Evolutionary conservation across 495 filamentous ascomycete genomes (phyloP).

Genomic region (Aspergillus ellipticus): DNA sequence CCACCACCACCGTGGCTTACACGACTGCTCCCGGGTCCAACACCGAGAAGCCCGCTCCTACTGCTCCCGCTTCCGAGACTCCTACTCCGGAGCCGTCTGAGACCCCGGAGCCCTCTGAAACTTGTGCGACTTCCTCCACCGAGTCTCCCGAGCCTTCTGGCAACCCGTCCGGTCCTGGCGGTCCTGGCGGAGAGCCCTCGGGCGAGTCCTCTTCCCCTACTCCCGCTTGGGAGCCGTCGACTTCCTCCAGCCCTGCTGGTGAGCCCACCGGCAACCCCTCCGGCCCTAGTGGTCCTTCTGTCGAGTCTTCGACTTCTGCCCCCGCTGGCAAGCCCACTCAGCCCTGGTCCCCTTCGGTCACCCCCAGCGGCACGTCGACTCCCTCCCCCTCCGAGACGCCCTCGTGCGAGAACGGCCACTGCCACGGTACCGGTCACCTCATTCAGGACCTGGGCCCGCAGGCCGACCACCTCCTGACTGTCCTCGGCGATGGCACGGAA

Average conservation of each 20-base stretch:
- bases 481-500: conserved; percentile 16
- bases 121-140: too few relatives aligned
- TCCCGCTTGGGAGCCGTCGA: neutral
- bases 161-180: neutral
- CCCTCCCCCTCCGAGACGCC: neutral
- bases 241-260: neutral
- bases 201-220: too few relatives aligned
- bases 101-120: neutral
- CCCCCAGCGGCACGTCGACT: neutral
- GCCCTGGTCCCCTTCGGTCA: neutral
- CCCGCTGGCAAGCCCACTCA: neutral
- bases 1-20: neutral
- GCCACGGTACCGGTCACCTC: conserved; percentile 24
- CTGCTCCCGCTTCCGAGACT: neutral
- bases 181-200: too few relatives aligned
- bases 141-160: neutral
- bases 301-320: neutral
- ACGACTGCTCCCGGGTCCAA: neutral
- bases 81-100: neutral
- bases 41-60: neutral
- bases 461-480: conserved; percentile 19
- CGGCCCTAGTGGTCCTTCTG: too few relatives aligned
- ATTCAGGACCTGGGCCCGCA: conserved; percentile 26
- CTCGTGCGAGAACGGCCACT: conserved; percentile 12
- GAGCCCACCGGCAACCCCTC: neutral